phyloP scores from a whole-genome alignment of 1,139 yeast genomes.

The Debaryomyces udenii region DNA sequence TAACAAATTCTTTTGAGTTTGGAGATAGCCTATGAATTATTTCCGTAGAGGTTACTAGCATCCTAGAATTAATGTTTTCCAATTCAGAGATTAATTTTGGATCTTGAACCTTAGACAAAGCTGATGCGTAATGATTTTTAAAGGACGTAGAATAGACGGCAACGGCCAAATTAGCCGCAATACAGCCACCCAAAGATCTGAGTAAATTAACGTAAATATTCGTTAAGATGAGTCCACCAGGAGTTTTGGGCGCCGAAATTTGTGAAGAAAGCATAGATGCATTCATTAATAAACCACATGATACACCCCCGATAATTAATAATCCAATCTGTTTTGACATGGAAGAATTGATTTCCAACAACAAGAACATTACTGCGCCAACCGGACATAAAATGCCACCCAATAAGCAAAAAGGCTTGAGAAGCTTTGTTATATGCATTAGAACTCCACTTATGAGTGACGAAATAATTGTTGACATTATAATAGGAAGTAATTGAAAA shows the following conservation, averaged over 20 bases:
- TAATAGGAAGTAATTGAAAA: conserved; percentile 38
- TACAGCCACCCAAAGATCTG: conserved; percentile 36
- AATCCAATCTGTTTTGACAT: conserved; percentile 36
- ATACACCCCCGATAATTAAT: conserved; percentile 34
- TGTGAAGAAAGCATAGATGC: conserved; percentile 27
- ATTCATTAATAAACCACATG: conserved; percentile 32
- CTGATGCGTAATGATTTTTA: conserved; percentile 19
- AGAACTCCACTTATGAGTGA: conserved; percentile 34
- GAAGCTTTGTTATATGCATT: conserved; percentile 32
- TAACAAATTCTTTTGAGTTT: conserved; percentile 29
- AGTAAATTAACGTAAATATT: conserved; percentile 35
- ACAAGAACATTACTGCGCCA: conserved; percentile 36
- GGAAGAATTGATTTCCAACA: conserved; percentile 35
- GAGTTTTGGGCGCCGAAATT: conserved; percentile 32
- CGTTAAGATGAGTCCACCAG: conserved; percentile 38
- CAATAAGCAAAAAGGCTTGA: conserved; percentile 34
- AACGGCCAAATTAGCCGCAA: conserved; percentile 37
- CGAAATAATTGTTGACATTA: conserved; percentile 36
- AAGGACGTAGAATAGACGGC: conserved; percentile 36
- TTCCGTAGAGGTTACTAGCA: conserved; percentile 24
- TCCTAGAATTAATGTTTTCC: conserved; percentile 15
- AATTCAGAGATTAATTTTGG: conserved; percentile 24
- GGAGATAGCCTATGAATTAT: conserved; percentile 26
- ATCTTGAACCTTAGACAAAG: conserved; percentile 22
- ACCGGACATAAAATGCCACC: conserved; percentile 32